These are phyloP conservation scores for Mycena alexandri DNA, from an alignment of 768 basidiomycete genomes.

Conservation along the genomic window DNA sequence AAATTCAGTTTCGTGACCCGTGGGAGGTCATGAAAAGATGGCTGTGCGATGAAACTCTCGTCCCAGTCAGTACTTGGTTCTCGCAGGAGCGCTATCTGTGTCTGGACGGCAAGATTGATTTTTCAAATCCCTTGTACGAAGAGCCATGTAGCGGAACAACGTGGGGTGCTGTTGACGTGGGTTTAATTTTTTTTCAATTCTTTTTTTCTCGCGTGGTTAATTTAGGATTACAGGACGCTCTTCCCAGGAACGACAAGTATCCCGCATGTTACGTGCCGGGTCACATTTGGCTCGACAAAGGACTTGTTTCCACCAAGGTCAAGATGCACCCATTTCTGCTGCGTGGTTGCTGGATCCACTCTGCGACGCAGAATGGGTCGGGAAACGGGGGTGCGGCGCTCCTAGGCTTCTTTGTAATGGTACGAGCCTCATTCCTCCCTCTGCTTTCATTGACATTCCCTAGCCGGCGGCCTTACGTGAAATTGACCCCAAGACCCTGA, in stretches of 20 bases:
- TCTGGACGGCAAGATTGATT: constrained; percentile 10
- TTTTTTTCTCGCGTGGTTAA: neutral
- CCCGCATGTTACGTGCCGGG: constrained; percentile 31
- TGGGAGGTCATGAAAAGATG: constrained; percentile 36
- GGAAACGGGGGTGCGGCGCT: constrained; percentile 40
- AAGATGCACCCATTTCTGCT: constrained; percentile 40
- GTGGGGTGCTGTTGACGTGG: constrained; percentile 37
- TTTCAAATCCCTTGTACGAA: constrained; percentile 32
- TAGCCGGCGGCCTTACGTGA: constrained; percentile 15
- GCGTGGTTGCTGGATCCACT: constrained; percentile 35
- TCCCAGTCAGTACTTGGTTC: constrained; percentile 30
- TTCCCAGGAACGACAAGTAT: constrained; percentile 11
- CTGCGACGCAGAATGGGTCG: constrained; percentile 39
- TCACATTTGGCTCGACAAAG: constrained; percentile 41
- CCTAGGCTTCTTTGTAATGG: constrained; percentile 35
- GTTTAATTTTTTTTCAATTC: neutral
- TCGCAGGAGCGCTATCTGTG: constrained; percentile 36
- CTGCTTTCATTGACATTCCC: neutral
- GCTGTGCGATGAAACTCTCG: constrained; percentile 31
- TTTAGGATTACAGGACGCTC: constrained; percentile 5
- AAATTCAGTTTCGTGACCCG: constrained; percentile 37
- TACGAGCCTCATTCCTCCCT: constrained; percentile 10
- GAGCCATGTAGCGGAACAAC: constrained; percentile 36
- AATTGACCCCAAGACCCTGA: constrained; percentile 23
- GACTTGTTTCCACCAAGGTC: constrained; percentile 35